These are phyloP conservation scores for Fusarium longipes DNA, from an alignment of 2,329 filamentous ascomycete species.

Conservation along the genomic window DNA sequence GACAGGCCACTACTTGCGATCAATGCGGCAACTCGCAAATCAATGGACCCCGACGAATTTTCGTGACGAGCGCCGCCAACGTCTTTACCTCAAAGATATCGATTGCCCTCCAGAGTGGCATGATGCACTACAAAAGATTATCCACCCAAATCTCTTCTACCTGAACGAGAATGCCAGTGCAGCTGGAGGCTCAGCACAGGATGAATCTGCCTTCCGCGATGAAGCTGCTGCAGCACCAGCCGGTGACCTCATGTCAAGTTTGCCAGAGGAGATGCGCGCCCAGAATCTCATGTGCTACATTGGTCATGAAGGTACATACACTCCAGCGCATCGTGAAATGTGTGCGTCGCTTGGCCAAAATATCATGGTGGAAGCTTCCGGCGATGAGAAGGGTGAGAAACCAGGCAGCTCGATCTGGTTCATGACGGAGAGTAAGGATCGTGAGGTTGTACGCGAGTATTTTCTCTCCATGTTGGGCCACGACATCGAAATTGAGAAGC, in stretches of 20 bases:
- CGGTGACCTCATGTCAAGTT: constrained; percentile 93
- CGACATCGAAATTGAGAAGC: constrained; percentile 95
- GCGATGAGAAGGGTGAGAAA: constrained; percentile 77
- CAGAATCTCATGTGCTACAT: constrained; percentile 99
- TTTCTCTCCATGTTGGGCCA: constrained; percentile 93
- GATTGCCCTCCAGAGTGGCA: constrained; percentile 92
- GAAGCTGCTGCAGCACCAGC: constrained; percentile 74
- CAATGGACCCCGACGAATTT: constrained; percentile 83
- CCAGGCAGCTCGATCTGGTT: constrained; percentile 96
- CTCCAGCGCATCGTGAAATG: constrained; percentile 96
- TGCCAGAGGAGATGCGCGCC: constrained; percentile 87
- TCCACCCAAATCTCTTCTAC: constrained; percentile 88
- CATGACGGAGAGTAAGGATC: constrained; percentile 96
- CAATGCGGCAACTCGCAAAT: constrained; percentile 84
- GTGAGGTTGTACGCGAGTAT: constrained; percentile 90
- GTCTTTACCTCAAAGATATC: constrained; percentile 96
- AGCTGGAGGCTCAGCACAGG: constrained; percentile 49
- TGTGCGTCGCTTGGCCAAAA: constrained; percentile 96
- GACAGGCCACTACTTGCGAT: constrained; percentile 88
- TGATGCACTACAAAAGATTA: constrained; percentile 78
- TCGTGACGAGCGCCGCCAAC: constrained; percentile 81
- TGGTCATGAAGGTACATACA: constrained; percentile 96
- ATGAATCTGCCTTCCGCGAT: constrained; percentile 57
- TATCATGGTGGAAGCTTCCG: constrained; percentile 95
- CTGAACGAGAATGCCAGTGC: constrained; percentile 80